Evolutionary conservation across 257 asterid species (phyloP).

Genomic region (Gentiana dahurica): DNA sequence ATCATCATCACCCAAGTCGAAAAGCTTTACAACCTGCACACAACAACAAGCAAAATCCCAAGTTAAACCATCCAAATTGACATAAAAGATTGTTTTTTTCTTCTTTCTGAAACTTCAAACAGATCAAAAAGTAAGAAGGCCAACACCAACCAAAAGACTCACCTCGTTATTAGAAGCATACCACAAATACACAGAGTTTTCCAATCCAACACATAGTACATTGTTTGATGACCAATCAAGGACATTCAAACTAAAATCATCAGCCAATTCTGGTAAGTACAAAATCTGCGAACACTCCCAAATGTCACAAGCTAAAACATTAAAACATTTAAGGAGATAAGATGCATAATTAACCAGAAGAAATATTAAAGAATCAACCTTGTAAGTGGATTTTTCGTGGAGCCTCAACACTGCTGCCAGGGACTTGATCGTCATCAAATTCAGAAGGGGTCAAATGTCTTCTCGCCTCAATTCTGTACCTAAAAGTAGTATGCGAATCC

Average conservation of each 20-base stretch:
- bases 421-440: constrained; percentile 56
- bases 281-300: no score
- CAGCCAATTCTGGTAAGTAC: constrained; percentile 66
- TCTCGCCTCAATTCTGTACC: constrained; percentile 67
- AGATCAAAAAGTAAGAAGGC: background rate
- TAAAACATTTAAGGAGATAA: background rate
- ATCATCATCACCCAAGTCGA: constrained; percentile 74
- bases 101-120: background rate
- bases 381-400: constrained; percentile 80
- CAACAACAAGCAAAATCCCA: background rate
- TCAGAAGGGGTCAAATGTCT: constrained; percentile 67
- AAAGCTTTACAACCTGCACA: constrained; percentile 77
- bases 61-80: background rate
- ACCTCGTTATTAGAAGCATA: constrained; percentile 96
- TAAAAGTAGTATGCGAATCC: constrained; percentile 51
- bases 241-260: constrained; percentile 87
- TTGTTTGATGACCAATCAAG: constrained; percentile 87
- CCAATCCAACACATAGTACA: constrained; percentile 86
- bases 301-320: no score
- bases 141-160: constrained; percentile 7
- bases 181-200: constrained; percentile 87
- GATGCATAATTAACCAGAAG: background rate
- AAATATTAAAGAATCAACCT: constrained; percentile 30
- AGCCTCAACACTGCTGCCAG: constrained; percentile 76
- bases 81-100: background rate